phyloP scores from a whole-genome alignment of 306 rosid species.

The Quercus gilva region DNA sequence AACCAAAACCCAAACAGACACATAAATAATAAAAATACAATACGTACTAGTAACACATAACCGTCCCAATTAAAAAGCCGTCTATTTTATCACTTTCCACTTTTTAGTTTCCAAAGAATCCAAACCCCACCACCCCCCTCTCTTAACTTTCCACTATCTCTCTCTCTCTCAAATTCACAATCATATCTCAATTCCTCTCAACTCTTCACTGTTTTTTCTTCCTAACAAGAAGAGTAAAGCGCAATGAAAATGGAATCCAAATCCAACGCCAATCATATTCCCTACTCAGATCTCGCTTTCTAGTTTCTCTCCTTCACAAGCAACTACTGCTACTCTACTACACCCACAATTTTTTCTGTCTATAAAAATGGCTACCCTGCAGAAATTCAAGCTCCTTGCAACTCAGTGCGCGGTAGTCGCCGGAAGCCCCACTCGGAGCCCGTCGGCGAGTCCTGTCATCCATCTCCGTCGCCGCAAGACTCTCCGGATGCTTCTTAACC shows the following conservation, averaged over 20 bases:
- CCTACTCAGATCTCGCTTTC: slow-evolving; percentile 51
- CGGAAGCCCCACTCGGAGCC: slow-evolving; percentile 66
- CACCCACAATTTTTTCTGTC: not conserved
- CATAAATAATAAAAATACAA: not conserved
- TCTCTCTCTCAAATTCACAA: slow-evolving; percentile 1
- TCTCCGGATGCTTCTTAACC: slow-evolving; percentile 65
- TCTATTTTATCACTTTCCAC: not conserved
- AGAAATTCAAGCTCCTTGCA: slow-evolving; percentile 80
- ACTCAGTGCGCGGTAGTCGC: slow-evolving; percentile 78
- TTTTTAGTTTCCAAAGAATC: not conserved
- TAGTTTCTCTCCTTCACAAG: slow-evolving; percentile 37
- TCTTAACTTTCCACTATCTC: not conserved
- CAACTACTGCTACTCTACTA: not conserved
- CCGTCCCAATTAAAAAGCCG: not conserved
- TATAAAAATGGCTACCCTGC: slow-evolving; percentile 53
- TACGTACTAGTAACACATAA: too few species aligned
- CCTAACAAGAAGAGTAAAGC: slow-evolving; percentile 13
- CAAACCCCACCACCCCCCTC: not conserved
- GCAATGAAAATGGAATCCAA: not conserved
- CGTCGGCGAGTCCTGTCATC: slow-evolving; percentile 71
- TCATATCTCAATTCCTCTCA: not conserved
- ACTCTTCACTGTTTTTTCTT: not conserved
- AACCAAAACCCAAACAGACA: not conserved
- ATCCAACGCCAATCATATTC: slow-evolving; percentile 7
- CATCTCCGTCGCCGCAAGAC: slow-evolving; percentile 85